Base-by-base conservation (phyloP, 2,329 filamentous ascomycete species). In the Aquanectria penicillioides region DNA sequence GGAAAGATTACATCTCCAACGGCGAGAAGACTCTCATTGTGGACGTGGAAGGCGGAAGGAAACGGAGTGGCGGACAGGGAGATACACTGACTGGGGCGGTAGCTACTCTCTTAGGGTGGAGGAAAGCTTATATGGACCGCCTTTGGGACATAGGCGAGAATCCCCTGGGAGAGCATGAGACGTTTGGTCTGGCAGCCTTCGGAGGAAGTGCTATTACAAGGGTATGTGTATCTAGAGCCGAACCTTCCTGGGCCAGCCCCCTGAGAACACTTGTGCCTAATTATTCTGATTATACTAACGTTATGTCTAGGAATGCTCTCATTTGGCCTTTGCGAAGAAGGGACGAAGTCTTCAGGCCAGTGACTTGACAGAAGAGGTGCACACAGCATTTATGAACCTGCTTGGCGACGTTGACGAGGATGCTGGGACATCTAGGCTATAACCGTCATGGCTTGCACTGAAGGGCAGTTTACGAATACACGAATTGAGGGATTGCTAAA, bases 51-150 rank as follows among this genome's bases (percentile, higher is more conserved):
- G 95, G 95, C 8, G 94, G 94, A 1, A 77, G 88, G 74, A 99
- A 99, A 85, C 84, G 95, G 64, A 94, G 92, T 57, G 95, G 94
- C 43, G 95, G 95, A 0, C 95, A 99, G 78, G 95, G 95, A 2
- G 95, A 99, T 77, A 98, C 95, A 4, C 80, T 99, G 65, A 98
- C 95, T 0, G 95, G 95, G 2, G 89, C 89, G 28, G 80, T 99
- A 64, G 95, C 91, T 2, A 98, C 95, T 4, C 87, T 99, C 66
- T 77, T 98, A 63, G 94, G 87, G 2, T 99, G 94, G 89, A 84
- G 94, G 60, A 89, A 89, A 73, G 93, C 93, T 18, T 99, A 99
- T 75, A 81, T 93, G 51, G 91, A 97, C 57, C 83, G 83, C 23
- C 76, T 97, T 4, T 98, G 94, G 94, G 82, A 86, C 59, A 76